phyloP scores from a whole-genome alignment of 2,329 filamentous ascomycete species.

The Zasmidium angulare region DNA sequence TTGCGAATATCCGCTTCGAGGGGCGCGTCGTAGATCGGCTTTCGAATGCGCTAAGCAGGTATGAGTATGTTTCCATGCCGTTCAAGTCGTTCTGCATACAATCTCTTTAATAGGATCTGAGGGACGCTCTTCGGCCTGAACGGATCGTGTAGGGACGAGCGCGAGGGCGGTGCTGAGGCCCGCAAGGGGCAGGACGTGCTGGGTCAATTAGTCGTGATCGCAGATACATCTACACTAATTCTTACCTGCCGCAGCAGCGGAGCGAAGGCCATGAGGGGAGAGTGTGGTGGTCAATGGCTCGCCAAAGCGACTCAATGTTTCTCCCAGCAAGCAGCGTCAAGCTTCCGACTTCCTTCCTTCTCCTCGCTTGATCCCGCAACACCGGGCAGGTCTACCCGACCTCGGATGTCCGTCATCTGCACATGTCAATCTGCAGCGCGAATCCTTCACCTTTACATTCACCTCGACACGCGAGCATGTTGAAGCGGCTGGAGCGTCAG shows the following conservation, averaged over 20 bases:
- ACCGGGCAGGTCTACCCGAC: background rate
- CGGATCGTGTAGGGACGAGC: constrained; percentile 47
- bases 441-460: background rate
- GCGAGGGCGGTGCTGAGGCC: constrained; percentile 46
- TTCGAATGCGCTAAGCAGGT: constrained; percentile 35
- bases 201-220: constrained; percentile 18
- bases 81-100: constrained; percentile 16
- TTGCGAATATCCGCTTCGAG: constrained; percentile 34
- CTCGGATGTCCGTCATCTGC: background rate
- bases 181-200: constrained; percentile 53
- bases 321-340: background rate
- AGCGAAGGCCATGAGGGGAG: constrained; percentile 52
- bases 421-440: constrained; percentile 14
- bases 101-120: constrained; percentile 30
- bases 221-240: background rate
- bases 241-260: constrained; percentile 54
- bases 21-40: constrained; percentile 73
- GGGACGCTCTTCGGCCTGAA: constrained; percentile 50
- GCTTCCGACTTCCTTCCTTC: background rate
- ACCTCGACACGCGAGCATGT: constrained; percentile 33
- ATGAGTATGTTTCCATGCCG: constrained; percentile 9
- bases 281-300: constrained; percentile 20
- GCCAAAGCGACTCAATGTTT: background rate
- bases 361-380: background rate
- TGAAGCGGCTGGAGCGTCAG: constrained; percentile 43